phyloP scores from a whole-genome alignment of 768 basidiomycete species.

The Holtermannia corniformis region DNA sequence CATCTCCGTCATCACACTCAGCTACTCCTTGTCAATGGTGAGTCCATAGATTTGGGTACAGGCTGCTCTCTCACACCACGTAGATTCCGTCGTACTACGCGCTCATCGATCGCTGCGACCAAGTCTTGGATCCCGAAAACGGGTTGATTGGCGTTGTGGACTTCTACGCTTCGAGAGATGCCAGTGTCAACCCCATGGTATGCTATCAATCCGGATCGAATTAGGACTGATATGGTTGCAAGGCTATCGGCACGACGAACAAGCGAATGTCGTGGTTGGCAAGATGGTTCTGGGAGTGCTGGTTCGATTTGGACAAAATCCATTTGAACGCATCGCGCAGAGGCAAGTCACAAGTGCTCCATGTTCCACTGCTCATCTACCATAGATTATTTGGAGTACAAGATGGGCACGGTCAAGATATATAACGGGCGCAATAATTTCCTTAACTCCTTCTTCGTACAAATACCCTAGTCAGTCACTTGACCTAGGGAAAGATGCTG shows the following conservation, averaged over 20 bases:
- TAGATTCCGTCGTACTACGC: conserved; percentile 58
- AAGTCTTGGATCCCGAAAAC: conserved; percentile 52
- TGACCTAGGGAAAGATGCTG: conserved; percentile 2
- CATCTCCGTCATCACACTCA: conserved; percentile 46
- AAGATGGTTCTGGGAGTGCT: conserved; percentile 72
- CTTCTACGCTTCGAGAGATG: conserved; percentile 48
- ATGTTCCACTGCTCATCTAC: not conserved
- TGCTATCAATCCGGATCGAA: conserved; percentile 1
- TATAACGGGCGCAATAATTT: conserved; percentile 67
- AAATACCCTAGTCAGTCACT: conserved; percentile 46
- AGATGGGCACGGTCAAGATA: conserved; percentile 64
- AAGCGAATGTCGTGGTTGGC: conserved; percentile 57
- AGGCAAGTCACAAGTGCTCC: conserved; percentile 15
- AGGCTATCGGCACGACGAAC: conserved; percentile 56
- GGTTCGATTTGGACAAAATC: conserved; percentile 46
- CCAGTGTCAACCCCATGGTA: conserved; percentile 27
- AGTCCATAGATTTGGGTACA: conserved; percentile 6
- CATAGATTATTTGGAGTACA: conserved; percentile 62
- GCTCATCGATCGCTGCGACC: conserved; percentile 58
- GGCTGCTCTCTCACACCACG: not conserved
- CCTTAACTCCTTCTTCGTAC: conserved; percentile 56
- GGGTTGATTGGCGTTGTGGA: conserved; percentile 62
- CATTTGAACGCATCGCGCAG: conserved; percentile 50
- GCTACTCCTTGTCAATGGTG: conserved; percentile 46
- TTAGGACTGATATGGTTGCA: conserved; percentile 46